Conservation (phyloP, 495 filamentous ascomycete genomes). For the Chaetomium cochliodes region DNA sequence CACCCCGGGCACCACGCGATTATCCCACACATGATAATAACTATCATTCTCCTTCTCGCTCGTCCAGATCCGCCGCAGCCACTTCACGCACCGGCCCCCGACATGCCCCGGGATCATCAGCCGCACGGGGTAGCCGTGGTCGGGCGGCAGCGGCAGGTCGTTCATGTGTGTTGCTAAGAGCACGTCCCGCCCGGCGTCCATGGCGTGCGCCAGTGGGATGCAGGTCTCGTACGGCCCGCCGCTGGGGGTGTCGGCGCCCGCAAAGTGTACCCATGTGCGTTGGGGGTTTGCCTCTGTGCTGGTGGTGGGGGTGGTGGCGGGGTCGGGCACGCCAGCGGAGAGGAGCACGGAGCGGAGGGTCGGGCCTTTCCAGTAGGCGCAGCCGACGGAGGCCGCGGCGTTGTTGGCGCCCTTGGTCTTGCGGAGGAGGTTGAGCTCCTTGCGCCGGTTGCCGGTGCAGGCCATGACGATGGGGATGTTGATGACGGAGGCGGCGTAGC, state of each 20-base stretch:
- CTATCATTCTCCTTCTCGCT: conserved; percentile 17
- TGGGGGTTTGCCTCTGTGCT: neutral
- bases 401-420: conserved; percentile 27
- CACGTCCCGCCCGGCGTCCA: conserved; percentile 20
- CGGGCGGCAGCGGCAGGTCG: conserved; percentile 25
- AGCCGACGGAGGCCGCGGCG: conserved; percentile 20
- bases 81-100: conserved; percentile 24
- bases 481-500: conserved; percentile 17
- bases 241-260: conserved; percentile 20
- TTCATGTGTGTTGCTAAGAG: conserved; percentile 25
- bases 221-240: conserved; percentile 22
- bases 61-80: conserved; percentile 23
- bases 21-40: conserved; percentile 26
- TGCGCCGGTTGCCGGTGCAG: conserved; percentile 25
- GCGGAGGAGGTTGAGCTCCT: conserved; percentile 24
- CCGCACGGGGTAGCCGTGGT: conserved; percentile 26
- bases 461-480: conserved; percentile 27
- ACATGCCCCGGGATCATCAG: conserved; percentile 23
- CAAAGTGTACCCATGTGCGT: conserved; percentile 18
- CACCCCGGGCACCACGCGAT: conserved; percentile 17
- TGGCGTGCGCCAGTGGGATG: conserved; percentile 16
- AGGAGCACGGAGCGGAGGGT: conserved; percentile 17
- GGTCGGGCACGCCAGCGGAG: conserved; percentile 11
- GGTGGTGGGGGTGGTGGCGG: neutral
- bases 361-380: conserved; percentile 25